Base-by-base conservation (phyloP, 2,329 filamentous ascomycete genomes). In the Mycocentrospora acerina region DNA sequence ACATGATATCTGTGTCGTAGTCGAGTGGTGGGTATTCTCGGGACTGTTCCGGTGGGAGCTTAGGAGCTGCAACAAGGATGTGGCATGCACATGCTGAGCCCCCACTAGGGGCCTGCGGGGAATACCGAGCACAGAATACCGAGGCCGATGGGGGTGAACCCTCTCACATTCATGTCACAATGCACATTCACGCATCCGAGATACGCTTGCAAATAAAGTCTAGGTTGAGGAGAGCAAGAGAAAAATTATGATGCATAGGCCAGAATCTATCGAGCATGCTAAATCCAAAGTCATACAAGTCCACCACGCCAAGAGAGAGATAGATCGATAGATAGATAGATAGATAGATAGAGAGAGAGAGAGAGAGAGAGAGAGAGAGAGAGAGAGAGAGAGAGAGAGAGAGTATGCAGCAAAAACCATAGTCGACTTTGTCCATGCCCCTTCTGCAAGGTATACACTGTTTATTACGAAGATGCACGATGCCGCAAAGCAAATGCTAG, bases 1-100 rank as follows among this genome's bases (percentile, higher is more conserved):
- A 96, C 84, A 95, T 90, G 28, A 32, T 45, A 16, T 29, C 11
- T n/a, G 24, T 18, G 42, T 42, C 35, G 29, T 39, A 37, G 41
- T 37, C 36, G 43, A 35, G 35, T 38, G 42, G 39, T 44, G 45
- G 38, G 36, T 32, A 32, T 42, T 37, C 37, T 51, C 41, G 52
- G 52, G 47, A 53, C 32, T 22, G 9, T 9, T 22, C 19, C 19
- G 19, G 9, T 22, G 19, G 39, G 38, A 46, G 43, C 42, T 41
- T 36, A 34, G 44, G 35, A 37, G 42, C 29, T 42, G 46, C 32
- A 39, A 33, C 49, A 39, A 48, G 47, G 49, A 41, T 48, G 29
- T 13, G 14, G 28, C 24, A 25, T 28, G 40, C 30, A 34, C 44
- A 22, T 5, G 19, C 38, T 31, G 36, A 43, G 42, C 27, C 15